A percentile compares a stretch with the other conserved stretches of the same genome.
phyloP scores from a whole-genome alignment of 2,329 filamentous ascomycete species.

The Bipolaris cookei region DNA sequence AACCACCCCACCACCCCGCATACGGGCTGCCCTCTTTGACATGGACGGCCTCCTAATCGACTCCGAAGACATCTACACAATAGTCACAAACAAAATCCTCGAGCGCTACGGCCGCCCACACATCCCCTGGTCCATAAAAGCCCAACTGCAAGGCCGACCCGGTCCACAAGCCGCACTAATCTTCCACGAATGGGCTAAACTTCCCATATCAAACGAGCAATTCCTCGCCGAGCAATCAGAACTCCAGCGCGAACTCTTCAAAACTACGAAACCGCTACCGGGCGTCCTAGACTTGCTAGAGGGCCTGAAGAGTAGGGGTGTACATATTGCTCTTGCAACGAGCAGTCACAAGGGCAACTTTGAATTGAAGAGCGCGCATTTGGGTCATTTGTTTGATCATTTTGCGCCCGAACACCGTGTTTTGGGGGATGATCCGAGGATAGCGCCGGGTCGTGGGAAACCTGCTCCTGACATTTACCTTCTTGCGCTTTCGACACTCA shows the following conservation, averaged over 20 bases:
- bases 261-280: slow-evolving; percentile 74
- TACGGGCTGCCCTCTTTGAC: slow-evolving; percentile 94
- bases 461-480: slow-evolving; percentile 94
- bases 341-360: slow-evolving; percentile 77
- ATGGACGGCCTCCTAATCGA: slow-evolving; percentile 98
- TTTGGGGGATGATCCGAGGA: slow-evolving; percentile 82
- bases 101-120: slow-evolving; percentile 71
- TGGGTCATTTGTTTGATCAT: slow-evolving; percentile 66
- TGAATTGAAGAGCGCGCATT: slow-evolving; percentile 71
- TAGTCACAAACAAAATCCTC: slow-evolving; percentile 82
- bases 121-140: slow-evolving; percentile 94
- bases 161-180: slow-evolving; percentile 64
- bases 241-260: slow-evolving; percentile 76
- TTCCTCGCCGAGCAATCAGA: slow-evolving; percentile 66
- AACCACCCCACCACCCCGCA: slow-evolving; percentile 63
- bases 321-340: slow-evolving; percentile 87
- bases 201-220: slow-evolving; percentile 75
- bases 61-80: slow-evolving; percentile 88
- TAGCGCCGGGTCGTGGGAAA: slow-evolving; percentile 83
- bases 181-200: slow-evolving; percentile 81
- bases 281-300: slow-evolving; percentile 74
- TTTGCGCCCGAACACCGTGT: slow-evolving; percentile 73
- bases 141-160: slow-evolving; percentile 75
- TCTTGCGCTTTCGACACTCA: slow-evolving; percentile 83
- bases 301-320: slow-evolving; percentile 62